phyloP scores from a whole-genome alignment of 2,329 filamentous ascomycete genomes.

The Penicillium sclerotigenum region DNA sequence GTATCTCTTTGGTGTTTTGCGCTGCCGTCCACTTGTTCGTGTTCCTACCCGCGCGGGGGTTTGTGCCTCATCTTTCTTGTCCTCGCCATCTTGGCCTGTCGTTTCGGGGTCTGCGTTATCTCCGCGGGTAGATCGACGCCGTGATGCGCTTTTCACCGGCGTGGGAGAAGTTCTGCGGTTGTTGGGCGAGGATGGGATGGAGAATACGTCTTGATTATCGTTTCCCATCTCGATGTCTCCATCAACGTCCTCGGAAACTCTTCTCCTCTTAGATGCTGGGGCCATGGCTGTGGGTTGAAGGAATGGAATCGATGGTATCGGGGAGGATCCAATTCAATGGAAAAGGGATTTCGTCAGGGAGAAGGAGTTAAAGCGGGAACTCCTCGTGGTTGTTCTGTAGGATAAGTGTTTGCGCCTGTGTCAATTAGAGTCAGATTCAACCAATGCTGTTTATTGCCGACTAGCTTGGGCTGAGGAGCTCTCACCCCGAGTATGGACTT shows the following conservation, averaged over 20 bases:
- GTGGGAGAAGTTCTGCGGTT: slow-evolving; percentile 14
- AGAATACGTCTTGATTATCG: slow-evolving; percentile 12
- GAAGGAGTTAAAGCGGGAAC: background rate
- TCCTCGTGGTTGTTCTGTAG: background rate
- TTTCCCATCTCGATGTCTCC: slow-evolving; percentile 33
- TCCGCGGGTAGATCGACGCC: slow-evolving; percentile 23
- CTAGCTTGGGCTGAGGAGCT: slow-evolving; percentile 6
- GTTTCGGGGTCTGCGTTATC: slow-evolving; percentile 7
- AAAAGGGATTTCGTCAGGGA: background rate
- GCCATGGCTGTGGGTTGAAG: slow-evolving; percentile 25
- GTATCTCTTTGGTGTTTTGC: slow-evolving; percentile 34
- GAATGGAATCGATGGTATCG: background rate
- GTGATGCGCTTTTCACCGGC: slow-evolving; percentile 21
- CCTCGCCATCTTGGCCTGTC: slow-evolving; percentile 5
- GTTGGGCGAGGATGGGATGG: slow-evolving; percentile 16
- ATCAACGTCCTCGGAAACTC: slow-evolving; percentile 34
- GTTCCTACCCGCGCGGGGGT: slow-evolving; percentile 27
- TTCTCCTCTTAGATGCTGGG: slow-evolving; percentile 37
- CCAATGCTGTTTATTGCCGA: slow-evolving; percentile 1
- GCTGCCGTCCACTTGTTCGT: slow-evolving; percentile 35
- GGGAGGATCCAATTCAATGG: background rate
- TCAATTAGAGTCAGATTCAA: background rate
- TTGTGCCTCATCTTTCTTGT: slow-evolving; percentile 12
- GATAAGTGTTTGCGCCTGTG: slow-evolving; percentile 1
- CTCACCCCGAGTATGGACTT: background rate